Evolutionary conservation across 805 yeast species (phyloP).

Genomic region (Clavispora vitiphila): DNA sequence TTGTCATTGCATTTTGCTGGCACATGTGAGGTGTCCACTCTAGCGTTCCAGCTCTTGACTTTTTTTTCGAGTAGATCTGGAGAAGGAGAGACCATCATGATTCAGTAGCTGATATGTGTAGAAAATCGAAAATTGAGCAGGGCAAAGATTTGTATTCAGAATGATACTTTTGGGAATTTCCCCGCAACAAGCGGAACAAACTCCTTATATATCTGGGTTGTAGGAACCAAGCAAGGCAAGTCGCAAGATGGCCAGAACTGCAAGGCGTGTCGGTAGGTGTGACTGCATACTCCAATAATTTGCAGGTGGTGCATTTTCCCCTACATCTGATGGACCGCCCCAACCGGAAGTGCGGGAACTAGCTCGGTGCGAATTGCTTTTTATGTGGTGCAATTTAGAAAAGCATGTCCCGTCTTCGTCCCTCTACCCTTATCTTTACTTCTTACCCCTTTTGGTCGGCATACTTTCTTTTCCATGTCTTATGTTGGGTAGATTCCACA

Average conservation of each 20-base stretch:
- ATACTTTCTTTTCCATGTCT: too few species aligned
- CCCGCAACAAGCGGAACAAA: background rate
- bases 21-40: background rate
- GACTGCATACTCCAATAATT: too few species aligned
- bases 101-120: background rate
- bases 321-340: background rate
- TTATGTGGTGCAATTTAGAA: too few species aligned
- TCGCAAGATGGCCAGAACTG: constrained; percentile 1
- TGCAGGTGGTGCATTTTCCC: background rate
- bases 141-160: background rate
- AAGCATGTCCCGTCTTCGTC: too few species aligned
- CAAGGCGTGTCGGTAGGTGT: background rate
- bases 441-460: too few species aligned
- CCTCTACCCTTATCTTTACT: too few species aligned
- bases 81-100: background rate
- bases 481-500: too few species aligned
- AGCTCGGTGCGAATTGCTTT: too few species aligned
- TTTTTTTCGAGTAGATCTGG: background rate
- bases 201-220: background rate
- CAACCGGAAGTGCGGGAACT: too few species aligned
- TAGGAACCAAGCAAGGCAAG: background rate
- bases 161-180: background rate
- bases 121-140: background rate
- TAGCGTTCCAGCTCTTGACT: background rate
- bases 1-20: background rate